Evolutionary conservation across 768 basidiomycete species (phyloP), one percentile per base, ranked within the genome.

Genomic region (Boletus fagicola): DNA sequence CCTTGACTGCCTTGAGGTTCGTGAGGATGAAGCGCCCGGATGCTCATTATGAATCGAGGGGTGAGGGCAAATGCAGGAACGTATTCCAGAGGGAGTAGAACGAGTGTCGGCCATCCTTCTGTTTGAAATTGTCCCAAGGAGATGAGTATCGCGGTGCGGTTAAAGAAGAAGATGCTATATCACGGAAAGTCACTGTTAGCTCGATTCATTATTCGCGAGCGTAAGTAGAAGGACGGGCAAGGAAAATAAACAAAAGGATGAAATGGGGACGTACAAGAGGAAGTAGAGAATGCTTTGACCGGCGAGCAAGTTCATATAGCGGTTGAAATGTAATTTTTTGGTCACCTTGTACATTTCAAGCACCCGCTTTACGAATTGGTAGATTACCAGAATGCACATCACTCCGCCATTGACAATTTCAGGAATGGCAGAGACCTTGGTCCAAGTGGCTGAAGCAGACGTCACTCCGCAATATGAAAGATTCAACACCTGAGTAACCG

Each of bases 261-360:
- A 22, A 22, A 43, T 15, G 39, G 6, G 15, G 40, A 55, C 59
- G n/a, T 46, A 62, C 61, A 43, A 60, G 11, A 60, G n/a, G 15
- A 62, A 62, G 28, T 54, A 61, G 12, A 62, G 40, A 11, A 57
- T 30, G 33, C 61, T 53, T 38, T 61, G 52, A 6, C 24, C 15
- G 12, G 42, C 49, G 10, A 62, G 56, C 22, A 56, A 16, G 31
- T 36, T 50, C 54, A 60, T 46, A 13, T 60, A 57, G 5, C 24
- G 55, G 35, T 62, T 60, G 31, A 53, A 49, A 39, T 56, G 46
- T 43, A 36, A 62, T 13, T 7, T 38, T 15, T 48, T 49, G 36
- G 53, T 49, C 30, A 44, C 26, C 13, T 18, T 50, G 47, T 62
- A 57, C 38, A 54, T 54, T n/a, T 43, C 35, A 22, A 54, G 5